phyloP scores from a whole-genome alignment of 208 protist species.

The Trypanosoma grayi region DNA sequence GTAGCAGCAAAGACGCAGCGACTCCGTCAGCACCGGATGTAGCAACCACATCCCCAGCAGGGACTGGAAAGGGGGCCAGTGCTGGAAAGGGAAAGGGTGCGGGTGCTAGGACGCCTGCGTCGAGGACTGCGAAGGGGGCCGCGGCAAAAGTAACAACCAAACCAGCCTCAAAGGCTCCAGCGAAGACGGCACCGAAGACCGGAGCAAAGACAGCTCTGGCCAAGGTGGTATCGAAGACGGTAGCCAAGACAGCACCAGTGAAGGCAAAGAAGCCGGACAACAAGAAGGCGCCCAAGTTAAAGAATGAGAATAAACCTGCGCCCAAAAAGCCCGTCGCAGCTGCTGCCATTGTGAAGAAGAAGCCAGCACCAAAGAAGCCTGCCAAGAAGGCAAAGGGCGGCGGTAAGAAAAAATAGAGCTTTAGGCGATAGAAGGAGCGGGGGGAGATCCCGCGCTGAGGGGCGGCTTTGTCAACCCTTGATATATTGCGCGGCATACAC shows the following conservation, averaged over 20 bases:
- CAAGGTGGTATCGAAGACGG: constrained; percentile 30
- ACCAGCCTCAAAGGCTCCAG: neutral
- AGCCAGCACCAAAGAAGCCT: constrained; percentile 36
- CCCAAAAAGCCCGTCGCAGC: constrained; percentile 5
- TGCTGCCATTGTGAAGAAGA: constrained; percentile 23
- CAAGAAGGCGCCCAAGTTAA: constrained; percentile 21
- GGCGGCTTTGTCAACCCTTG: neutral
- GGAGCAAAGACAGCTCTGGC: constrained; percentile 11
- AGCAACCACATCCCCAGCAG: constrained; percentile 1
- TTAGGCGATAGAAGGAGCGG: constrained; percentile 5
- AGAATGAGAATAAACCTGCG: constrained; percentile 33
- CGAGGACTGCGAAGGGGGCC: constrained; percentile 8
- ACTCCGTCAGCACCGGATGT: no score
- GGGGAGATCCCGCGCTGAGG: neutral
- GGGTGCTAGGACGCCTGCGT: neutral
- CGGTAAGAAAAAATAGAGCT: constrained; percentile 25
- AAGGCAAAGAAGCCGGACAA: constrained; percentile 7
- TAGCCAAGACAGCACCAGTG: constrained; percentile 5
- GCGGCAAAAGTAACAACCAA: no score
- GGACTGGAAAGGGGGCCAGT: constrained; percentile 8
- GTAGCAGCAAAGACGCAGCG: constrained; percentile 10
- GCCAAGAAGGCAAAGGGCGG: constrained; percentile 34
- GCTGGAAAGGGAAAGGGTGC: neutral
- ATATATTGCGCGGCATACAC: neutral
- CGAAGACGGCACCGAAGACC: constrained; percentile 3